Percentiles rank a stretch among this genome's conserved stretches.
These are phyloP conservation scores for Aureobasidium sp. DNA, from an alignment of 2,329 filamentous ascomycete species.

Conservation along the genomic window DNA sequence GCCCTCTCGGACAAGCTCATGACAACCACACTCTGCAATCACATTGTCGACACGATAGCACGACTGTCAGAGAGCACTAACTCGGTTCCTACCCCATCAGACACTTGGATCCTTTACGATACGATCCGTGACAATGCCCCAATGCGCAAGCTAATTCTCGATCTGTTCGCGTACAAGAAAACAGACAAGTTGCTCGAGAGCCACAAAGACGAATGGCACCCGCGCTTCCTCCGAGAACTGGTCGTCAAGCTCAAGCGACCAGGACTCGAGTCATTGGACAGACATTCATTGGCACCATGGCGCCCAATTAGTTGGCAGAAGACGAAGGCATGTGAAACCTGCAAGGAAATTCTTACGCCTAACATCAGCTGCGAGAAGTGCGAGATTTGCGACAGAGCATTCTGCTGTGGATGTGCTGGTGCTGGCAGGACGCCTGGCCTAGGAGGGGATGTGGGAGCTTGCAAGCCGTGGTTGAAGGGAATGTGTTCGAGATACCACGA, in stretches of 20 bases:
- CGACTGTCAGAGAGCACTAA: slow-evolving; percentile 40
- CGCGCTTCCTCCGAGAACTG: slow-evolving; percentile 38
- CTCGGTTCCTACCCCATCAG: slow-evolving; percentile 39
- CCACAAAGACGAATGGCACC: slow-evolving; percentile 41
- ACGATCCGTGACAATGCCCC: slow-evolving; percentile 30
- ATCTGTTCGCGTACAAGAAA: slow-evolving; percentile 45
- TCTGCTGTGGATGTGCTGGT: slow-evolving; percentile 32
- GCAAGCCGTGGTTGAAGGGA: slow-evolving; percentile 29
- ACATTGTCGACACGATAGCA: slow-evolving; percentile 34
- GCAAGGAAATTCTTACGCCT: slow-evolving; percentile 31
- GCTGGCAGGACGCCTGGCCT: slow-evolving; percentile 17
- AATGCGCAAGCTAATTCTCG: slow-evolving; percentile 34
- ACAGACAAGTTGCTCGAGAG: slow-evolving; percentile 39
- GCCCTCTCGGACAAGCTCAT: slow-evolving; percentile 38
- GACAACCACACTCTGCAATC: slow-evolving; percentile 37
- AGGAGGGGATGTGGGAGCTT: slow-evolving; percentile 26
- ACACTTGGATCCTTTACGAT: slow-evolving; percentile 41
- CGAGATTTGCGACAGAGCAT: slow-evolving; percentile 31
- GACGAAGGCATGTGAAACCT: slow-evolving; percentile 30
- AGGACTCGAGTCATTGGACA: slow-evolving; percentile 30
- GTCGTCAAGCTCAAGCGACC: slow-evolving; percentile 38
- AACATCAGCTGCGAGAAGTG: slow-evolving; percentile 30
- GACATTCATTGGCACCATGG: slow-evolving; percentile 34
- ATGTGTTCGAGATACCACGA: slow-evolving; percentile 29
- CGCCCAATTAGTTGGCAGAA: slow-evolving; percentile 26